phyloP scores from a whole-genome alignment of 805 yeast genomes.

The Suhomyces prunicola region DNA sequence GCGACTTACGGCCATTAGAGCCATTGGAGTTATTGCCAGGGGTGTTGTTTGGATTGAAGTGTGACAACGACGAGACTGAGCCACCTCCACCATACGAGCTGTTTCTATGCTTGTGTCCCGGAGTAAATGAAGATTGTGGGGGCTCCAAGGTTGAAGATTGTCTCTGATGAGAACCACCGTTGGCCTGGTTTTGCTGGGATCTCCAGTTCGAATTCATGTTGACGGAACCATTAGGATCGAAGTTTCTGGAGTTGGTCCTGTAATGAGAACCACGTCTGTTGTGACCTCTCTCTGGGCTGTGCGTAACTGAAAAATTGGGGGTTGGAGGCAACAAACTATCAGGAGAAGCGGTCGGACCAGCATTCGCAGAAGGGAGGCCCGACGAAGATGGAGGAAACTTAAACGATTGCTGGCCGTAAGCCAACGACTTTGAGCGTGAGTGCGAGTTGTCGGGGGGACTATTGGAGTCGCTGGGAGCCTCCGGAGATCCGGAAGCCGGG shows the following conservation, averaged over 20 bases:
- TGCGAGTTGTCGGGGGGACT: constrained; percentile 14
- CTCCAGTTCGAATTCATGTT: constrained; percentile 65
- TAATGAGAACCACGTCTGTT: constrained; percentile 40
- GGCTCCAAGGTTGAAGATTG: constrained; percentile 33
- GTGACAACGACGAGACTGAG: constrained; percentile 50
- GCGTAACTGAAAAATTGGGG: constrained; percentile 46
- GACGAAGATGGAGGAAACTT: constrained; percentile 54
- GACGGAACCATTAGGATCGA: constrained; percentile 28
- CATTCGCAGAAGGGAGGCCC: constrained; percentile 25
- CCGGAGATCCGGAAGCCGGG: constrained; percentile 46
- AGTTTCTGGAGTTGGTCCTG: constrained; percentile 37
- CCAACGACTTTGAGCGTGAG: constrained; percentile 38
- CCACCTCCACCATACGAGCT: constrained; percentile 59
- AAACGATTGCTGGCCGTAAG: constrained; percentile 44
- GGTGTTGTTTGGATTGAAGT: constrained; percentile 29
- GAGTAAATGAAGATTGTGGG: constrained; percentile 49
- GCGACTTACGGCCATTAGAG: constrained; percentile 61
- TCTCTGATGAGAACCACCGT: constrained; percentile 17
- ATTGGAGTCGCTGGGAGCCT: constrained; percentile 14
- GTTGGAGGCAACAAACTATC: constrained; percentile 47
- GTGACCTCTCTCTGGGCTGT: constrained; percentile 39
- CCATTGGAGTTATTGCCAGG: constrained; percentile 24
- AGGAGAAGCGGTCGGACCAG: constrained; percentile 15
- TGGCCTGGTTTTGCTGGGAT: constrained; percentile 44
- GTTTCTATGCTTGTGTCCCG: constrained; percentile 74